Percentiles rank a stretch among this genome's conserved stretches.
Evolutionary conservation across 2,329 filamentous ascomycete genomes (phyloP).

Genomic region (Colletotrichum paranaense): DNA sequence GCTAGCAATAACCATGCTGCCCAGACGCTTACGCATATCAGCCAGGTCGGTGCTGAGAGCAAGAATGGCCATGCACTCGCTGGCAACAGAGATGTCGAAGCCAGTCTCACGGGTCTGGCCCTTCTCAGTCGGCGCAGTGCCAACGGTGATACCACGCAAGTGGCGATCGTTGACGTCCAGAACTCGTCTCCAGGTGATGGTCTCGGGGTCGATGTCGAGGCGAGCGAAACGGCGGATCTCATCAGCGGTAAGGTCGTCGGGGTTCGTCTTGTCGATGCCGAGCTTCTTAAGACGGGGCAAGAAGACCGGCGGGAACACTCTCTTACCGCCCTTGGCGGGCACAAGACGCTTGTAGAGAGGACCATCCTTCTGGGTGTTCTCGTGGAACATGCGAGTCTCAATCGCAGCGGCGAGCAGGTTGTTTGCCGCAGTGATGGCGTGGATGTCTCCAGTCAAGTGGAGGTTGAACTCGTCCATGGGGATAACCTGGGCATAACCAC

Average conservation of each 20-base stretch:
- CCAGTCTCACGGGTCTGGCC: slow-evolving; percentile 88
- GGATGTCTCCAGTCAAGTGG: slow-evolving; percentile 96
- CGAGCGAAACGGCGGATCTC: slow-evolving; percentile 91
- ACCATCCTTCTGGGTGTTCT: slow-evolving; percentile 92
- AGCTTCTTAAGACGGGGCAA: slow-evolving; percentile 94
- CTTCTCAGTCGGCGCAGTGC: slow-evolving; percentile 90
- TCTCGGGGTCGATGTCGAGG: slow-evolving; percentile 94
- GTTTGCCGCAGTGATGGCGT: slow-evolving; percentile 96
- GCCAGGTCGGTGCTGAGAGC: slow-evolving; percentile 88
- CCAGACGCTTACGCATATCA: slow-evolving; percentile 93
- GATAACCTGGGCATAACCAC: slow-evolving; percentile 98
- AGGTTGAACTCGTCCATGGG: slow-evolving; percentile 99
- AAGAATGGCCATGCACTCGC: slow-evolving; percentile 98
- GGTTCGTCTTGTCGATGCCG: slow-evolving; percentile 94
- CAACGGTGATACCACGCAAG: slow-evolving; percentile 88
- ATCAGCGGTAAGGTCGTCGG: slow-evolving; percentile 88
- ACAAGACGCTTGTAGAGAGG: slow-evolving; percentile 89
- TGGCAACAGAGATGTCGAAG: slow-evolving; percentile 98
- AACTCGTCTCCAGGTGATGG: slow-evolving; percentile 96
- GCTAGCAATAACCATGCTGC: slow-evolving; percentile 94
- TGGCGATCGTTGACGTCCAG: slow-evolving; percentile 98
- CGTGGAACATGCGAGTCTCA: slow-evolving; percentile 98
- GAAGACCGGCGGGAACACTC: slow-evolving; percentile 90
- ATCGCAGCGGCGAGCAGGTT: slow-evolving; percentile 96
- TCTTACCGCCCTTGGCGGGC: slow-evolving; percentile 88